Base-by-base conservation (phyloP, 2,329 filamentous ascomycete species). In the Aureobasidium sp. region DNA sequence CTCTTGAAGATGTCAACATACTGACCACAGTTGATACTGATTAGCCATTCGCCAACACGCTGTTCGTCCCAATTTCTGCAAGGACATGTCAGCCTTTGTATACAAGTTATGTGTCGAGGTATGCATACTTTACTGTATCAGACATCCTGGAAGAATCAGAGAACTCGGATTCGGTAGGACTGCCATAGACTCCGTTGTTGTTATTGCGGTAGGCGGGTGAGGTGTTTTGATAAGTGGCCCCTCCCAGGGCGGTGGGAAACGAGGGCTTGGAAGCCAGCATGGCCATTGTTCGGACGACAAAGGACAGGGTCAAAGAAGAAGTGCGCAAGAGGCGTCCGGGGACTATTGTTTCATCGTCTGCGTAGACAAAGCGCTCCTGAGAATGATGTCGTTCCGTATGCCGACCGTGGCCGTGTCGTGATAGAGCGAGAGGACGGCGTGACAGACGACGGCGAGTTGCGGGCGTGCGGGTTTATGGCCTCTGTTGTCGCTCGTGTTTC, bases 141-240 rank as follows among this genome's bases (percentile, higher is more conserved):
- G 89, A 83, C 36, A 84, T 84, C 67, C 93, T 90, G 69, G 84
- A 82, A 46, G 75, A 76, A 67, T 96, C 91, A 27, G 90, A 94
- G 75, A 96, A 96, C 68, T 96, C 91, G 32, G 91, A 96, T 71
- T 95, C 90, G 67, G 91, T 96, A 48, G 92, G 91, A 72, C 90
- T 96, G 46, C 85, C 84, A 71, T 89, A 93, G 67, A 78, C 73
- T 61, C 74, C 74, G 64, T 87, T 66, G 64, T 64, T 68, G 59
- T 63, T 57, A 47, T 56, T 63, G 20, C 63, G 60, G 20, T 55
- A 44, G 52, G 59, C 62, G 20, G 66, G 57, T 23, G 64, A 61
- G n/a, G 65, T 58, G 15, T 68, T 61, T 47, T 68, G 68, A 62
- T 71, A 71, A 53, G 69, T 68, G 15, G 48, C 32, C 47, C 29